A percentile compares a stretch with the other conserved stretches of the same genome.
Evolutionary conservation across 2,329 filamentous ascomycete genomes (phyloP).

Genomic region (Zymoseptoria crescenta): DNA sequence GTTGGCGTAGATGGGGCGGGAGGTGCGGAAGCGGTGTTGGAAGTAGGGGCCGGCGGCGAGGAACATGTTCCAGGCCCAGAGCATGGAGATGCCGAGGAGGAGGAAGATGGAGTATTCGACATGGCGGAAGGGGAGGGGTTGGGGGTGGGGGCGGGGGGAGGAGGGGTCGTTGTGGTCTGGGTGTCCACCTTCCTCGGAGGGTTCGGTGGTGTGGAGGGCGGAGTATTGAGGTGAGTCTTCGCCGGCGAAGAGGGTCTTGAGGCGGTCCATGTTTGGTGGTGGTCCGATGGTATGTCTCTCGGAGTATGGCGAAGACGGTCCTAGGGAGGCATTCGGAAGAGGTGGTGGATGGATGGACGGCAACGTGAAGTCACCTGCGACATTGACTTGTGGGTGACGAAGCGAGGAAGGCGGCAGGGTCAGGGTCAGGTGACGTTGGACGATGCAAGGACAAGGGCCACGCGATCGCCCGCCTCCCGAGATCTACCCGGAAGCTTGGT

Average conservation of each 20-base stretch:
- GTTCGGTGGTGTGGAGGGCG: constrained; percentile 19
- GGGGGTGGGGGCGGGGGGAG: not conserved
- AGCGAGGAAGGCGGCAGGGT: not conserved
- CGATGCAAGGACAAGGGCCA: not conserved
- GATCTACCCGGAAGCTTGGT: not conserved
- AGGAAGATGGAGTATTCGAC: constrained; percentile 79
- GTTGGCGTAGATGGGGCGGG: constrained; percentile 64
- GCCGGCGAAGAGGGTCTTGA: constrained; percentile 22
- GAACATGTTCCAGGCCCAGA: constrained; percentile 99
- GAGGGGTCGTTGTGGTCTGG: constrained; percentile 1
- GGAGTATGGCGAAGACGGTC: not conserved
- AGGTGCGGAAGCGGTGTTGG: constrained; percentile 65
- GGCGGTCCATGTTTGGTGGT: constrained; percentile 14
- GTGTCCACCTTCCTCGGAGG: constrained; percentile 11
- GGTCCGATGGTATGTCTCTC: not conserved
- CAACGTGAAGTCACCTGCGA: not conserved
- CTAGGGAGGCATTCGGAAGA: not conserved
- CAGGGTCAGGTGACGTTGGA: not conserved
- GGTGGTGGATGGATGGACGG: not conserved
- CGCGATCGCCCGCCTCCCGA: not conserved
- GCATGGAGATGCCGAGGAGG: constrained; percentile 82
- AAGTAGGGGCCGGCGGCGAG: constrained; percentile 92
- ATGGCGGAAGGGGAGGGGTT: constrained; percentile 59
- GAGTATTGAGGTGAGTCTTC: constrained; percentile 27
- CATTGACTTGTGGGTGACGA: not conserved